phyloP scores from a whole-genome alignment of 495 filamentous ascomycete species.

The Aspergillus nanangensis region DNA sequence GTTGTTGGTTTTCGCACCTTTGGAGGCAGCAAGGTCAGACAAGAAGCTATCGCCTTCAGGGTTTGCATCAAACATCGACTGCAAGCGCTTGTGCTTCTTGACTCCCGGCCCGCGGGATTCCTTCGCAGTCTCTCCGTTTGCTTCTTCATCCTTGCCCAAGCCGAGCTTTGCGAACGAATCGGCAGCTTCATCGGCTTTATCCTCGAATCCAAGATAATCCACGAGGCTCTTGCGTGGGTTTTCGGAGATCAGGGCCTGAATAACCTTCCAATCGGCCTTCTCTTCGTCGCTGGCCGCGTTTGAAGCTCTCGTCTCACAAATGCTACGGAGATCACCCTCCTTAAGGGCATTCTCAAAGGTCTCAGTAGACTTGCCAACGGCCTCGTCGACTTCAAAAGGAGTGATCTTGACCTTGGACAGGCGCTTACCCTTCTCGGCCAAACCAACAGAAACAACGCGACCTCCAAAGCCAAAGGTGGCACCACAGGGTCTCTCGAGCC shows the following conservation, averaged over 20 bases:
- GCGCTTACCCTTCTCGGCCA: conserved; percentile 54
- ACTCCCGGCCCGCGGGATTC: conserved; percentile 36
- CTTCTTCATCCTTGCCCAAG: conserved; percentile 39
- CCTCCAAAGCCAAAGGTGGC: conserved; percentile 96
- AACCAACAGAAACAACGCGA: conserved; percentile 76
- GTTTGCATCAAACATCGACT: conserved; percentile 77
- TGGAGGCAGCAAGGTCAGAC: conserved; percentile 67
- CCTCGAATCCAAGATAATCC: conserved; percentile 82
- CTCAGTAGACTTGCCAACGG: conserved; percentile 76
- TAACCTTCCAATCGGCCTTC: conserved; percentile 91
- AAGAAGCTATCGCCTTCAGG: conserved; percentile 78
- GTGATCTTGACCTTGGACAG: conserved; percentile 80
- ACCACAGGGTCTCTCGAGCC: conserved; percentile 80
- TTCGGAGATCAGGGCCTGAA: conserved; percentile 79
- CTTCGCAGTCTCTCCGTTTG: conserved; percentile 46
- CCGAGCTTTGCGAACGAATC: conserved; percentile 45
- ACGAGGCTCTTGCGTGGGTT: conserved; percentile 77
- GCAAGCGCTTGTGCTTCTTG: conserved; percentile 59
- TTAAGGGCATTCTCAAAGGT: conserved; percentile 81
- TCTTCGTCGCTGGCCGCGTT: conserved; percentile 79
- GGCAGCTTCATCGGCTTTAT: conserved; percentile 47
- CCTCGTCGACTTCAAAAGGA: conserved; percentile 81
- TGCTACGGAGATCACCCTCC: conserved; percentile 67
- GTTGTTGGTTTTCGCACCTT: conserved; percentile 76
- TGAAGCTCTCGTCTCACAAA: conserved; percentile 76